A percentile compares a stretch with the other conserved stretches of the same genome.
Conservation (phyloP, 2,329 filamentous ascomycete genomes). For the Aspergillus novoparasiticus region DNA sequence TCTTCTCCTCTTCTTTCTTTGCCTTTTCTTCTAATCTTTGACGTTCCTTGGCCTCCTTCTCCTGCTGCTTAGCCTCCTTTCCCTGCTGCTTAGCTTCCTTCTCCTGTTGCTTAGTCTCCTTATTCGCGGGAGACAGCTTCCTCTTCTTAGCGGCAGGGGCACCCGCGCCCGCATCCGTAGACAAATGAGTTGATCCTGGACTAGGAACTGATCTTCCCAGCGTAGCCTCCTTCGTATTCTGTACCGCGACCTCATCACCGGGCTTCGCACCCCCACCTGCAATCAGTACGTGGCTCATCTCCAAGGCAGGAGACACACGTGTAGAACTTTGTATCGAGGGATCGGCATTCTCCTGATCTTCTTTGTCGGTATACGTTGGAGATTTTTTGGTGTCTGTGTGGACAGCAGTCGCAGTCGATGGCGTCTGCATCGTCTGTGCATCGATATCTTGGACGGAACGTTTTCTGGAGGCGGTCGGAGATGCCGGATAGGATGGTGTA, state of each 20-base stretch:
- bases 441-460: conserved; percentile 34
- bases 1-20: conserved; percentile 24
- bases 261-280: not conserved
- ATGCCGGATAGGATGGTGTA: not conserved
- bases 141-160: conserved; percentile 32
- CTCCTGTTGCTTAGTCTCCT: conserved; percentile 25
- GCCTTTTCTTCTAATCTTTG: conserved; percentile 31
- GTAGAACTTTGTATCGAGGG: conserved; percentile 1
- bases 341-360: conserved; percentile 27
- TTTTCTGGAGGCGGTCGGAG: conserved; percentile 28
- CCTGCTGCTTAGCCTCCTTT: conserved; percentile 30
- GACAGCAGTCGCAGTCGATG: not conserved
- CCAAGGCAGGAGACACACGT: not conserved
- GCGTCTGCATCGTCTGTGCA: not conserved
- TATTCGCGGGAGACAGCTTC: conserved; percentile 35
- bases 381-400: conserved; percentile 4
- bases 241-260: not conserved
- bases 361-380: conserved; percentile 12
- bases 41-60: conserved; percentile 22
- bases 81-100: conserved; percentile 29
- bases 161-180: not conserved
- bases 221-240: not conserved
- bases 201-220: not conserved
- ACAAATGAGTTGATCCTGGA: not conserved
- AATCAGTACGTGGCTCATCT: conserved; percentile 3